Percentiles rank a stretch among this genome's conserved stretches.
phyloP scores from a whole-genome alignment of 352 stramenopile species.

The Phytophthora sojae region DNA sequence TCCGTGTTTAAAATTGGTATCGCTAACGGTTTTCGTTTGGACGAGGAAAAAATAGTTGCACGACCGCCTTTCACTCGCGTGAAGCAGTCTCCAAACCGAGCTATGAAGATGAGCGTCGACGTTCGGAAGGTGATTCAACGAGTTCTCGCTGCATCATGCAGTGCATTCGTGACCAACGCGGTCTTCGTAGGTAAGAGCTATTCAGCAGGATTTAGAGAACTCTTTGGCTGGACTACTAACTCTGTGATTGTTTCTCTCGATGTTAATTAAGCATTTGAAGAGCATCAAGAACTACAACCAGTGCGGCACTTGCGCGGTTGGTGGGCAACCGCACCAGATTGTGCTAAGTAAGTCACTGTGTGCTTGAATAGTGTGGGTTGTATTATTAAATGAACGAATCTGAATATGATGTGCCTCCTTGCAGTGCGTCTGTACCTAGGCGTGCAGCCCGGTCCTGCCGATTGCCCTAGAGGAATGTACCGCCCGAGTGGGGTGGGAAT shows the following conservation, averaged over 20 bases:
- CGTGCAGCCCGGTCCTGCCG: slow-evolving; percentile 51
- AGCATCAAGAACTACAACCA: not conserved
- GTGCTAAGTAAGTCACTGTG: slow-evolving; percentile 14
- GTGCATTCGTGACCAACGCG: slow-evolving; percentile 10
- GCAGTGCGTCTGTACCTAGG: slow-evolving; percentile 63
- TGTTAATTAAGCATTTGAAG: slow-evolving; percentile 2
- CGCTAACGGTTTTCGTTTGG: not conserved
- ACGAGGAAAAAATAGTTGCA: not conserved
- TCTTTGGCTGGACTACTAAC: not conserved
- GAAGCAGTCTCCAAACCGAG: not conserved
- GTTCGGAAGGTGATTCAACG: slow-evolving; percentile 7
- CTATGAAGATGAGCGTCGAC: not conserved
- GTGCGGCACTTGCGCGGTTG: slow-evolving; percentile 15
- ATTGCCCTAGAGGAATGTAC: slow-evolving; percentile 77
- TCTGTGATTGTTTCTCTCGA: not conserved
- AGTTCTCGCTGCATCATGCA: not conserved
- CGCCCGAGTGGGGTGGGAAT: slow-evolving; percentile 52
- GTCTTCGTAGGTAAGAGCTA: slow-evolving; percentile 19
- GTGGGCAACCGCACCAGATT: slow-evolving; percentile 11
- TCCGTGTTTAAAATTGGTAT: not conserved
- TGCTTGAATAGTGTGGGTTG: not conserved
- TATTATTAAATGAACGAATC: not conserved
- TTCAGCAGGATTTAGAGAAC: not conserved
- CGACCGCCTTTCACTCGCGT: not conserved
- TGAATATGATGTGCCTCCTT: not conserved